Base-by-base conservation (phyloP, 2,329 filamentous ascomycete species). In the Aspergillus thermomutatus region DNA sequence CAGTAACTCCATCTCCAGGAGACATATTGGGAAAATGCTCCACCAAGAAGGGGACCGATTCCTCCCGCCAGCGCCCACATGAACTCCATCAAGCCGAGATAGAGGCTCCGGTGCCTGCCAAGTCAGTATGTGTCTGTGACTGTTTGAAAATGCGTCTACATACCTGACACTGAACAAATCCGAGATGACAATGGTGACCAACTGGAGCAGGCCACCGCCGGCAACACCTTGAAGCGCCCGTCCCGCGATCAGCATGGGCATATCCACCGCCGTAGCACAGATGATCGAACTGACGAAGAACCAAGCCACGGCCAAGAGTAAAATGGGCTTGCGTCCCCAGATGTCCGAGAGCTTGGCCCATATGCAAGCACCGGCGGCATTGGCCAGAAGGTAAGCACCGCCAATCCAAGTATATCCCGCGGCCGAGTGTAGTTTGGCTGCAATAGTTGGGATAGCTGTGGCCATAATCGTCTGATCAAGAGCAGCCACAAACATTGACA, bases 371-470 rank as follows among this genome's bases (percentile, higher is more conserved):
- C 80, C 80, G 0, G 87, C 85, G 0, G 87, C 85, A 63, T 84
- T 84, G 17, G 86, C 86, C 11, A 92, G 81, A 3, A 91, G 77
- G 69, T 88, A 92, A 0, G 88, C 83, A 23, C 82, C 85, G 1
- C 88, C 89, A 59, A 92, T 87, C 90, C 89, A 92, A 9, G 86
- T 85, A 71, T 91, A 92, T 26, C 88, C 88, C 14, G 83, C 77
- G 3, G 83, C 83, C 5, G 87, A 88, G 41, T 84, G 66, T 58
- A 92, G 83, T 57, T 88, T 79, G 28, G 79, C 75, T 19, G 78
- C 76, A 52, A 87, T 86, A 1, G 83, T 84, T 0, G 84, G 84
- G 0, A 86, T 71, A 1, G 83, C 82, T 7, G 84, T 86, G 0
- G 84, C 82, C 51, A 86, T 77, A 62, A 86, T 86, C 0, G 83